These are phyloP conservation scores for Solanum medicagineum DNA, from an alignment of 257 asterid genomes.

Conservation along the genomic window DNA sequence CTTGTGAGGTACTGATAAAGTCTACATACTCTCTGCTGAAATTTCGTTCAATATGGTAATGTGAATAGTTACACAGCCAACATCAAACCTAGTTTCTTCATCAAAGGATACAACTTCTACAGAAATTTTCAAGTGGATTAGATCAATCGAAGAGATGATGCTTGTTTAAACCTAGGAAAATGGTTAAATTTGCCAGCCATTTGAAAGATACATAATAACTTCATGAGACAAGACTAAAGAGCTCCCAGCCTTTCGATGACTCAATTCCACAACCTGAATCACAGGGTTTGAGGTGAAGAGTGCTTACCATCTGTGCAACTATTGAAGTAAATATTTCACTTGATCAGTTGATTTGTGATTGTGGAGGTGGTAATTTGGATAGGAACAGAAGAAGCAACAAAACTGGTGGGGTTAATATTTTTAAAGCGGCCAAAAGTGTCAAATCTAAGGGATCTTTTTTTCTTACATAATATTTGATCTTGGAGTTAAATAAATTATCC, in stretches of 20 bases:
- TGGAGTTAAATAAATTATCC: conserved; percentile 18
- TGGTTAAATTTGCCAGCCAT: not conserved
- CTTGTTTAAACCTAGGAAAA: not conserved
- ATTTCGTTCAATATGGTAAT: not conserved
- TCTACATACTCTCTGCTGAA: too few relatives aligned
- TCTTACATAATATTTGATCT: not conserved
- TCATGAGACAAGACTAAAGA: not conserved
- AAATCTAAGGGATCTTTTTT: not conserved
- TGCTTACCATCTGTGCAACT: too few relatives aligned
- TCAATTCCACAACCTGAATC: too few relatives aligned
- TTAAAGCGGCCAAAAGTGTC: conserved; percentile 9
- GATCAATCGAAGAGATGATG: not conserved
- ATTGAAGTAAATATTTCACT: not conserved
- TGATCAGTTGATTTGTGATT: not conserved
- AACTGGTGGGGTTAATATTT: not conserved
- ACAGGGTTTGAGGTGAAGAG: too few relatives aligned
- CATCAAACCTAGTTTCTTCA: not conserved
- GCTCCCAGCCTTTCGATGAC: too few relatives aligned
- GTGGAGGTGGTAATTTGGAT: not conserved
- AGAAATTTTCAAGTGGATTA: not conserved
- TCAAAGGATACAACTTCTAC: not conserved
- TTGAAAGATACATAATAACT: not conserved
- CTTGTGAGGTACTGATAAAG: not conserved
- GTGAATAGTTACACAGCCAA: not conserved
- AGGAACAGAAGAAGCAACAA: not conserved